Evolutionary conservation across 805 yeast genomes (phyloP).

Genomic region (Scheffersomyces coipomensis): DNA sequence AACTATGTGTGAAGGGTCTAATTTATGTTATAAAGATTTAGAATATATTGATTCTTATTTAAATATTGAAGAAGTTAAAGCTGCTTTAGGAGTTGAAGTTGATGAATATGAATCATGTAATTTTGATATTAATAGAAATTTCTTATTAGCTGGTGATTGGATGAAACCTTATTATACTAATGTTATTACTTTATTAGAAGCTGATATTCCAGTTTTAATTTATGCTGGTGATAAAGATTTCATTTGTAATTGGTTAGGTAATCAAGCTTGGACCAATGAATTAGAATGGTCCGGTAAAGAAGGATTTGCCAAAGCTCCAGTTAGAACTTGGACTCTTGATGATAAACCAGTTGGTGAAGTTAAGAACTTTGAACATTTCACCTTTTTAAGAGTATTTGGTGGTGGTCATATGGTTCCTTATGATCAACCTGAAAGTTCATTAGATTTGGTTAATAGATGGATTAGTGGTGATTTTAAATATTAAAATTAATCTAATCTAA

Average conservation of each 20-base stretch:
- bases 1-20: conserved; percentile 64
- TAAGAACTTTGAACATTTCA: conserved; percentile 68
- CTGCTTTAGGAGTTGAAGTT: conserved; percentile 89
- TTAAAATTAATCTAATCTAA: too few species aligned
- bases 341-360: conserved; percentile 60
- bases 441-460: conserved; percentile 88
- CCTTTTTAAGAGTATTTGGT: conserved; percentile 79
- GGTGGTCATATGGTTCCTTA: conserved; percentile 97
- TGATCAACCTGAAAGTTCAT: conserved; percentile 77
- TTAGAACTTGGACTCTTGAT: conserved; percentile 43
- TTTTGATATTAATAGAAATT: conserved; percentile 74
- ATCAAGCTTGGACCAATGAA: conserved; percentile 75
- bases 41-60: conserved; percentile 74
- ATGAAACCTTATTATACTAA: conserved; percentile 69
- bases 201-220: conserved; percentile 73
- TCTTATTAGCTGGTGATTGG: conserved; percentile 87
- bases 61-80: conserved; percentile 72
- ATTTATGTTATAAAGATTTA: conserved; percentile 77
- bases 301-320: conserved; percentile 41
- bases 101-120: conserved; percentile 74
- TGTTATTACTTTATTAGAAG: conserved; percentile 65
- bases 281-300: conserved; percentile 63
- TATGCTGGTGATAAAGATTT: conserved; percentile 96
- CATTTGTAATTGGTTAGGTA: conserved; percentile 92
- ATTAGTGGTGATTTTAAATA: conserved; percentile 55